Evolutionary conservation across 139 green algal genomes (phyloP).

Genomic region (Choricystis sp.): DNA sequence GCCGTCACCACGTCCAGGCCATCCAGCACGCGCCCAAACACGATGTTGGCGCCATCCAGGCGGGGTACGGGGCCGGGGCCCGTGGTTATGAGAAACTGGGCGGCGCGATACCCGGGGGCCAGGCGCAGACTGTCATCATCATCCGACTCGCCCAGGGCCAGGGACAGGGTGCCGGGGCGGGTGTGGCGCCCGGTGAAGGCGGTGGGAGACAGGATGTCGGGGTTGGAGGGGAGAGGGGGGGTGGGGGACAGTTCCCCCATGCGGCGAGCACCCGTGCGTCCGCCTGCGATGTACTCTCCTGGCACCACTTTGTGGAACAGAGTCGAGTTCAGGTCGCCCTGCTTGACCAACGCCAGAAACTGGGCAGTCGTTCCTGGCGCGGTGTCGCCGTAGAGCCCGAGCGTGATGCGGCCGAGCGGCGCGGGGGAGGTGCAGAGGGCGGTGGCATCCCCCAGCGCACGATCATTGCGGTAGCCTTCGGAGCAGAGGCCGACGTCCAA

Average conservation of each 20-base stretch:
- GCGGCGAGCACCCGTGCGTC: constrained; percentile 1
- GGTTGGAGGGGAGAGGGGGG: neutral
- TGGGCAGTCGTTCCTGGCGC: constrained; percentile 1
- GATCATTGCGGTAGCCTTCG: neutral
- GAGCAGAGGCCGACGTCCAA: constrained; percentile 6
- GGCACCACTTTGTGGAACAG: constrained; percentile 5
- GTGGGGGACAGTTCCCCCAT: constrained; percentile 1
- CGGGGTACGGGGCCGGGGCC: constrained; percentile 35
- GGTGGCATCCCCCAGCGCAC: constrained; percentile 1
- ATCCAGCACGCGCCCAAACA: constrained; percentile 40
- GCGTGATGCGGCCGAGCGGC: constrained; percentile 7
- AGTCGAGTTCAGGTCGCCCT: neutral
- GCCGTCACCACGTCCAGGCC: constrained; percentile 26
- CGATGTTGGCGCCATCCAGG: constrained; percentile 39
- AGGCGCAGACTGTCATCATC: neutral
- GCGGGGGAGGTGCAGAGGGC: constrained; percentile 2
- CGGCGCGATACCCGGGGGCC: neutral
- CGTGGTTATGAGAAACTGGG: constrained; percentile 17
- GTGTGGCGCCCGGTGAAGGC: constrained; percentile 7
- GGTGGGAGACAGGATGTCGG: neutral
- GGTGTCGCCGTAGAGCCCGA: constrained; percentile 10
- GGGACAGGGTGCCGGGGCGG: constrained; percentile 6
- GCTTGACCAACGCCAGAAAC: neutral
- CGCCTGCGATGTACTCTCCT: constrained; percentile 3
- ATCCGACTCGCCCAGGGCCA: constrained; percentile 3